phyloP scores from a whole-genome alignment of 768 basidiomycete species.

The Royoungia palumana region DNA sequence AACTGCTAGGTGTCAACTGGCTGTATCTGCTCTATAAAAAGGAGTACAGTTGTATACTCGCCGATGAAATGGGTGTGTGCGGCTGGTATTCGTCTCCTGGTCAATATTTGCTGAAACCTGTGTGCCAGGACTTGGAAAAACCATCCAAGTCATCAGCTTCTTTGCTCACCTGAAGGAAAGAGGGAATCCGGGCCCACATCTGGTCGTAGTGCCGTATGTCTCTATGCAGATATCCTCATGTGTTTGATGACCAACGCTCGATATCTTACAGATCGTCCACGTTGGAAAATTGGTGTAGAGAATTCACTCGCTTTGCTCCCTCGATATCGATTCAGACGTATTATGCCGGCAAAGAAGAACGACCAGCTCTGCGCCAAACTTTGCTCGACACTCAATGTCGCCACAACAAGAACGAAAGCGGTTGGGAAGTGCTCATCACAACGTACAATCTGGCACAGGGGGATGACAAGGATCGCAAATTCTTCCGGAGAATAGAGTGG shows the following conservation, averaged over 20 bases:
- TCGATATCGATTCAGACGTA: slow-evolving; percentile 84
- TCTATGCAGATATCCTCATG: not conserved
- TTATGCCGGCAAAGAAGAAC: slow-evolving; percentile 90
- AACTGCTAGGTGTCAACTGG: slow-evolving; percentile 98
- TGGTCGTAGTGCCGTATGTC: slow-evolving; percentile 92
- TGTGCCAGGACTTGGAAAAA: slow-evolving; percentile 87
- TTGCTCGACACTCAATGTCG: slow-evolving; percentile 58
- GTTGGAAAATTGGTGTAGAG: slow-evolving; percentile 97
- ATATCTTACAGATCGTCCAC: slow-evolving; percentile 72
- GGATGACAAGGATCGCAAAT: slow-evolving; percentile 83
- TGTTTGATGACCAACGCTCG: slow-evolving; percentile 6
- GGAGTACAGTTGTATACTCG: slow-evolving; percentile 88
- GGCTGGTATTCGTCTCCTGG: not conserved
- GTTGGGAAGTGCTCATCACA: slow-evolving; percentile 93
- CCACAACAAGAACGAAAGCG: slow-evolving; percentile 46
- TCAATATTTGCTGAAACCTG: not conserved
- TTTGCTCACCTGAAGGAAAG: slow-evolving; percentile 83
- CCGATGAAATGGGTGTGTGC: slow-evolving; percentile 95
- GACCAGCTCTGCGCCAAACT: slow-evolving; percentile 67
- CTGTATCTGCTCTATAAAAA: slow-evolving; percentile 80
- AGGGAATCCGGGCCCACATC: slow-evolving; percentile 79
- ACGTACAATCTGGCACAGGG: slow-evolving; percentile 95
- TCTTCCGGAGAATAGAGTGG: slow-evolving; percentile 89
- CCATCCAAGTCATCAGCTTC: slow-evolving; percentile 97
- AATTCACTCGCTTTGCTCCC: slow-evolving; percentile 90